Conservation (phyloP, 1,284 basidiomycete species). For the Ustilago trichophora region DNA sequence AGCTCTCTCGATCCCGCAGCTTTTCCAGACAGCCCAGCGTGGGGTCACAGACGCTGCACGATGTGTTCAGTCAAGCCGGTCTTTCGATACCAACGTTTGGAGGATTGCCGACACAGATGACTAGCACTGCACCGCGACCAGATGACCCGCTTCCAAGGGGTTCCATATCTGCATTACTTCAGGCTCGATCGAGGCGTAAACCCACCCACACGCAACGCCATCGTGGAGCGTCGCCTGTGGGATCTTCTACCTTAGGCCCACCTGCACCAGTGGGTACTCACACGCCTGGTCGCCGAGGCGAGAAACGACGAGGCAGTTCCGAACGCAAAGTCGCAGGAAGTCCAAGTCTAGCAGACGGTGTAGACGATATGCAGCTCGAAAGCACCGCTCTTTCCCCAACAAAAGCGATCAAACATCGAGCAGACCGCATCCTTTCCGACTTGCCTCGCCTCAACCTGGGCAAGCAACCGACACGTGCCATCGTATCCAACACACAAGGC, state of each 20-base stretch:
- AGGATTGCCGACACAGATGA: slow-evolving; percentile 2
- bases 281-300: slow-evolving; percentile 51
- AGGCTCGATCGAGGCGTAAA: slow-evolving; percentile 37
- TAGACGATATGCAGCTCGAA: neutral
- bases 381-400: slow-evolving; percentile 1
- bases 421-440: slow-evolving; percentile 37
- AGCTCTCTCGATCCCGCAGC: slow-evolving; percentile 29
- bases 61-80: slow-evolving; percentile 44
- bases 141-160: slow-evolving; percentile 58
- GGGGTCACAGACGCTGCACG: slow-evolving; percentile 24
- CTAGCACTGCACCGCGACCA: slow-evolving; percentile 27
- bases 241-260: neutral
- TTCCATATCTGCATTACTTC: slow-evolving; percentile 26
- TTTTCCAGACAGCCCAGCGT: slow-evolving; percentile 27
- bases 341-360: slow-evolving; percentile 3
- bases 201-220: slow-evolving; percentile 17
- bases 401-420: slow-evolving; percentile 18
- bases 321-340: slow-evolving; percentile 32
- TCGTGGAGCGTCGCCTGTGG: slow-evolving; percentile 1
- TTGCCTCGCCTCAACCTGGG: slow-evolving; percentile 38
- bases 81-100: slow-evolving; percentile 30
- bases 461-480: slow-evolving; percentile 23
- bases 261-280: slow-evolving; percentile 12
- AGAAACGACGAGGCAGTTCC: slow-evolving; percentile 36
- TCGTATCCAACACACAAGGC: slow-evolving; percentile 1